Percentiles rank a stretch among this genome's conserved stretches.
phyloP scores from a whole-genome alignment of 805 yeast genomes.

The Starmerella etchellsii region DNA sequence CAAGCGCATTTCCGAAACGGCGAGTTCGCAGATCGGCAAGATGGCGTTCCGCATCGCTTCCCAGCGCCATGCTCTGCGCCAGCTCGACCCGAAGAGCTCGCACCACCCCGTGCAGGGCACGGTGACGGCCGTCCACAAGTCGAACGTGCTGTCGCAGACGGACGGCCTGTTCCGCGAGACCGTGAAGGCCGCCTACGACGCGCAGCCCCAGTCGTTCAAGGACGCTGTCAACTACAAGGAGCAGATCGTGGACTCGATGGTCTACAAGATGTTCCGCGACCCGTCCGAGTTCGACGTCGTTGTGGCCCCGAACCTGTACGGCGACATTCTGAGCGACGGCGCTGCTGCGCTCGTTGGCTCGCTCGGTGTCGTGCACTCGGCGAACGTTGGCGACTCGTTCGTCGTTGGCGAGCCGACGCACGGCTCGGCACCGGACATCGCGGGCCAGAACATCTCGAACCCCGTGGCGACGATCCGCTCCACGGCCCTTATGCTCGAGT shows the following conservation, averaged over 20 bases:
- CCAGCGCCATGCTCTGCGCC: slow-evolving; percentile 73
- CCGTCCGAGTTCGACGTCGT: slow-evolving; percentile 96
- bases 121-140: slow-evolving; percentile 90
- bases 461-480: slow-evolving; percentile 98
- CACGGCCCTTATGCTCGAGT: slow-evolving; percentile 92
- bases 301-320: slow-evolving; percentile 96
- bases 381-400: slow-evolving; percentile 90
- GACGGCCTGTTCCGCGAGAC: slow-evolving; percentile 96
- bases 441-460: slow-evolving; percentile 78
- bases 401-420: slow-evolving; percentile 99
- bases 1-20: slow-evolving; percentile 85
- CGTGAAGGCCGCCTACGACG: slow-evolving; percentile 44
- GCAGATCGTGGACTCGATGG: slow-evolving; percentile 99
- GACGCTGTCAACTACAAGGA: slow-evolving; percentile 55
- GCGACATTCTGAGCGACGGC: slow-evolving; percentile 93
- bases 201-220: slow-evolving; percentile 38
- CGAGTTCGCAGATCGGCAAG: slow-evolving; percentile 73
- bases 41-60: slow-evolving; percentile 88
- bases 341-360: slow-evolving; percentile 98
- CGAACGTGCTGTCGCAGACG: slow-evolving; percentile 80
- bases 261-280: slow-evolving; percentile 95
- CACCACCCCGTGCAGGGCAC: slow-evolving; percentile 43
- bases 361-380: slow-evolving; percentile 94
- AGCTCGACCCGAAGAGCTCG: slow-evolving; percentile 28
- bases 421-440: slow-evolving; percentile 98